Percentiles rank a stretch among this genome's conserved stretches.
Conservation (phyloP, 2,329 filamentous ascomycete genomes). For the Chrysoporthe austroafricana region DNA sequence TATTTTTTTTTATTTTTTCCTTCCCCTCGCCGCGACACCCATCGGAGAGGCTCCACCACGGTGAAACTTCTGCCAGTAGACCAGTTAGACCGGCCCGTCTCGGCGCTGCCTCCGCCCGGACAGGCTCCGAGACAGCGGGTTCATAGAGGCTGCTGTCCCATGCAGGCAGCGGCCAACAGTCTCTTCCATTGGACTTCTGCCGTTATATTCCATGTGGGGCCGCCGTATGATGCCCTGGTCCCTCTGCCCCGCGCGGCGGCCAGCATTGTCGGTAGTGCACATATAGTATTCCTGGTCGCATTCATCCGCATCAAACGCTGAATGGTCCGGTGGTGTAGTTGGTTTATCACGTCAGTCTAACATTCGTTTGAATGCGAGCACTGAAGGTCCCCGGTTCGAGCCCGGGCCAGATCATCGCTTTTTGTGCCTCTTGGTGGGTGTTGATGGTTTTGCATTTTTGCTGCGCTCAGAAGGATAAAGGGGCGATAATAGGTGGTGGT, state of each 20-base stretch:
- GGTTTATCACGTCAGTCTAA: conserved; percentile 56
- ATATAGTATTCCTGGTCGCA: too few species aligned
- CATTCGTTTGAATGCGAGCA: conserved; percentile 31
- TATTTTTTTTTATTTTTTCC: not conserved
- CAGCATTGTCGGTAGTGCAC: too few species aligned
- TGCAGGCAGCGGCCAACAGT: too few species aligned
- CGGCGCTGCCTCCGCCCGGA: not conserved
- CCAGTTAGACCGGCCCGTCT: not conserved
- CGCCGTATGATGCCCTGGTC: too few species aligned
- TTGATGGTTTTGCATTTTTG: not conserved
- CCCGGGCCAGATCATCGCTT: conserved; percentile 9
- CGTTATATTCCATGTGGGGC: too few species aligned
- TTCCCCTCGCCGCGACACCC: too few species aligned
- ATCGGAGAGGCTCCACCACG: not conserved
- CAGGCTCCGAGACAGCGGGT: too few species aligned
- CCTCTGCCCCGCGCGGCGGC: too few species aligned
- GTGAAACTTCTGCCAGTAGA: not conserved
- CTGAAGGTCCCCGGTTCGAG: conserved; percentile 11
- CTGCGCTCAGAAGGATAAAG: not conserved
- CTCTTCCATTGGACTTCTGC: too few species aligned
- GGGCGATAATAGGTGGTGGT: too few species aligned
- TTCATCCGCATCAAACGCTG: not conserved
- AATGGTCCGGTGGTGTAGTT: conserved; percentile 41
- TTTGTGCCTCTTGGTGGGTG: not conserved
- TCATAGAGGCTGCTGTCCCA: too few species aligned